Conservation (phyloP, 1,139 yeast genomes). For the Candida tetrigidarum region DNA sequence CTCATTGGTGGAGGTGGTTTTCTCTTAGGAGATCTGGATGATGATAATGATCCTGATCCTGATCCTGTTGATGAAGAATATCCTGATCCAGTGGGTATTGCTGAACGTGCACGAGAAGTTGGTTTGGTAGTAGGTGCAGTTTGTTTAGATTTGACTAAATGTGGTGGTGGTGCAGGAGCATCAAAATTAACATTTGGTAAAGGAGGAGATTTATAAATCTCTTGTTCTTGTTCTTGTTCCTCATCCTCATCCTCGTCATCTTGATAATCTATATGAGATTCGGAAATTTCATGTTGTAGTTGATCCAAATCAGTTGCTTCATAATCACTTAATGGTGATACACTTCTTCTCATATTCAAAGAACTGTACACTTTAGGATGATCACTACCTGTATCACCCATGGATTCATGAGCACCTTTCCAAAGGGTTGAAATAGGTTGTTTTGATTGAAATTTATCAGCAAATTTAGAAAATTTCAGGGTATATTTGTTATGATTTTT, state of each 20-base stretch:
- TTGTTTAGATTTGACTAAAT: slow-evolving; percentile 7
- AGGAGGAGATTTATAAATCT: slow-evolving; percentile 2
- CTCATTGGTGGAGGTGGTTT: slow-evolving; percentile 20
- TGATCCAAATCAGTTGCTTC: slow-evolving; percentile 23
- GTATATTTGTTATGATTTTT: slow-evolving; percentile 27
- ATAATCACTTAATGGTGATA: slow-evolving; percentile 18
- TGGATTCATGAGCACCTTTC: slow-evolving; percentile 14
- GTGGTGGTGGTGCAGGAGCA: slow-evolving; percentile 18
- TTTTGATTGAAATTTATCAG: slow-evolving; percentile 36
- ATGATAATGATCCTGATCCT: slow-evolving; percentile 14
- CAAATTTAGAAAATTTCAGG: slow-evolving; percentile 35
- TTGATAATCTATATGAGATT: slow-evolving; percentile 2
- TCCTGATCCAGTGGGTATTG: slow-evolving; percentile 10
- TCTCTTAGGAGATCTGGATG: slow-evolving; percentile 17
- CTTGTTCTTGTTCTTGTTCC: too few species aligned
- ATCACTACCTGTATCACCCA: neutral
- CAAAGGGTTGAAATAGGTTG: slow-evolving; percentile 39
- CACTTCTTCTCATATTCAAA: slow-evolving; percentile 12
- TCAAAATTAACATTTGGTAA: slow-evolving; percentile 1
- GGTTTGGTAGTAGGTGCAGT: slow-evolving; percentile 5
- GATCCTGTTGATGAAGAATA: slow-evolving; percentile 4
- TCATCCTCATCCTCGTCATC: slow-evolving; percentile 1
- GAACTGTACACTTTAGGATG: slow-evolving; percentile 12
- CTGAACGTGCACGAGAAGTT: slow-evolving; percentile 9
- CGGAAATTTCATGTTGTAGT: slow-evolving; percentile 23